Percentiles rank a stretch among this genome's conserved stretches.
Evolutionary conservation across 2,329 filamentous ascomycete genomes (phyloP).

Genomic region (Xylariaceae sp.): DNA sequence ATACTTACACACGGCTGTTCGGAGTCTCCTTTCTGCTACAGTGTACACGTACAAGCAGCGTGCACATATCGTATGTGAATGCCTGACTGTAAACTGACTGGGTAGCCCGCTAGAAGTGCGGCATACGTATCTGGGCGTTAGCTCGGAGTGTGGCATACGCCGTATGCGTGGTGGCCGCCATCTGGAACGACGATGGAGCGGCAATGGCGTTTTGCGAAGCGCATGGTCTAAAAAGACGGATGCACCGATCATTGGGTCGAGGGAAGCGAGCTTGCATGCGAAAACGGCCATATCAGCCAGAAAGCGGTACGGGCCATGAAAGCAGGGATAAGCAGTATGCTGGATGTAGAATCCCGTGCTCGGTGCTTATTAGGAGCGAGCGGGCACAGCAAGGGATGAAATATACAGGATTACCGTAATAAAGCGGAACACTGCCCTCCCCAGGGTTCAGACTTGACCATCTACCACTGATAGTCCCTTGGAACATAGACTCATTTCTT

Average conservation of each 20-base stretch:
- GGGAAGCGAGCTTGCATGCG: constrained; percentile 29
- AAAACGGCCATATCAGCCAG: constrained; percentile 9
- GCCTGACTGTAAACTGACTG: background rate
- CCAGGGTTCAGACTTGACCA: constrained; percentile 7
- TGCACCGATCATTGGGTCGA: constrained; percentile 25
- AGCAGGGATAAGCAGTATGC: background rate
- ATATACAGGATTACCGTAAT: background rate
- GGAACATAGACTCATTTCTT: background rate
- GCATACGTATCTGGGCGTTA: no score
- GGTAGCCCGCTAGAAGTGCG: background rate
- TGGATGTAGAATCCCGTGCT: background rate
- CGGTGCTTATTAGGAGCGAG: background rate
- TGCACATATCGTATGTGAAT: background rate
- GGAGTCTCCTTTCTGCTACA: background rate
- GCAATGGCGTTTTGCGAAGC: constrained; percentile 7
- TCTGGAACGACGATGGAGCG: constrained; percentile 7
- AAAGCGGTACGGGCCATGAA: background rate
- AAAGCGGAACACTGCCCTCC: background rate
- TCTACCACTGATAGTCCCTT: constrained; percentile 3
- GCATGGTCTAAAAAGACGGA: constrained; percentile 14
- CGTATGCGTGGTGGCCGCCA: constrained; percentile 2
- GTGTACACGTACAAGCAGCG: background rate
- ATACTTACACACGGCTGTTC: constrained; percentile 1
- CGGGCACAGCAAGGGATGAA: no score
- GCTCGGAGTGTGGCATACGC: background rate